Evolutionary conservation across 163 green algal species (phyloP), one percentile per base, ranked within the genome.

Genomic region (Chlorella variabilis): DNA sequence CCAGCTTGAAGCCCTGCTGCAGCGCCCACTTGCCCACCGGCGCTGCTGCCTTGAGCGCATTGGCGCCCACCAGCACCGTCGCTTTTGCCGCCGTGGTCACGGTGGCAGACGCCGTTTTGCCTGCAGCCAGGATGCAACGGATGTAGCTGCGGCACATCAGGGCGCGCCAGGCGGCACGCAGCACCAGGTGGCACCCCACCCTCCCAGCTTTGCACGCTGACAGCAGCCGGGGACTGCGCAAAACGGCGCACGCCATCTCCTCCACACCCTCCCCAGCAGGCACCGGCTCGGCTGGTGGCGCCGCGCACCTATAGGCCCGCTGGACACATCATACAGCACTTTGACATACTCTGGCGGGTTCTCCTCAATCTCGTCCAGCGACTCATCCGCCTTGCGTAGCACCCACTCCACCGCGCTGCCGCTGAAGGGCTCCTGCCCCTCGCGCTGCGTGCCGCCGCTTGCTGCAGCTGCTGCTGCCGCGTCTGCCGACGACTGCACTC

Each of bases 1-100:
- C 85, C 51, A 82, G 71, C 34, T 81, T 86, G 39, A 87, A 73
- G 17, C 87, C 85, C 69, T 90, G 74, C 66, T 77, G 41, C 23
- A 90, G 38, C 17, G 78, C 85, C 87, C 87, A 91, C 56, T 88
- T 87, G 25, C 87, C 83, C 39, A 89, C 85, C 3, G 87, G 87
- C 20, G 77, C 78, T 3, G 85, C 85, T 25, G 80, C 86, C 75
- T 90, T 88, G 33, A 91, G 29, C 34, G 83, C 82, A 13, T 83
- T 45, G 2, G 63, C 45, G 48, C 87, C 82, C 9, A 84, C 85
- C 45, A 89, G 67, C 56, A 75, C 86, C 2, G 87, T 87, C 33
- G 81, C 45, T 29, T 78, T 82, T n/a, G 77, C 78, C 17, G 78
- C 85, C 13, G 78, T 67, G 3, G 65, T 79, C 17, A 81, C 84